Percentiles rank a stretch among this genome's conserved stretches.
Conservation (phyloP, 495 filamentous ascomycete species). For the Lasiosphaeria miniovina region DNA sequence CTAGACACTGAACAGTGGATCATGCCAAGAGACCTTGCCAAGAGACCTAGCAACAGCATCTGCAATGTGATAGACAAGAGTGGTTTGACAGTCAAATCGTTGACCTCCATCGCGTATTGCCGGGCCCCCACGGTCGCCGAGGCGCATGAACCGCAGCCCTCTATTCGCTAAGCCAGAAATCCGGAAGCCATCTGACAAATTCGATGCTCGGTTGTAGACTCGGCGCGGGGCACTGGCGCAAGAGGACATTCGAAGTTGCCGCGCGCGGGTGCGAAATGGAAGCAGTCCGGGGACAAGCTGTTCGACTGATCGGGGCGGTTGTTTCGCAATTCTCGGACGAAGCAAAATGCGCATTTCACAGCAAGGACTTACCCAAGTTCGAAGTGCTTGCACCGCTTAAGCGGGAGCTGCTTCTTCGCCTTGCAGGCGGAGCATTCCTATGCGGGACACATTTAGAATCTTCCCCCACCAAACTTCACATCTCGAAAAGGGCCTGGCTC, state of each 20-base stretch:
- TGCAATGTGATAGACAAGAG: too few species aligned
- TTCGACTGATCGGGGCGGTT: constrained; percentile 10
- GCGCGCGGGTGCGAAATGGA: not conserved
- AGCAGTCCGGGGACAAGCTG: not conserved
- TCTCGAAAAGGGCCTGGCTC: constrained; percentile 12
- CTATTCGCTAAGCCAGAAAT: too few species aligned
- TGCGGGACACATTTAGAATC: constrained; percentile 45
- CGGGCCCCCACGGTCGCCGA: too few species aligned
- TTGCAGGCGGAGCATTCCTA: constrained; percentile 96
- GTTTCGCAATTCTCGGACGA: constrained; percentile 11
- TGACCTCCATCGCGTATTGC: too few species aligned
- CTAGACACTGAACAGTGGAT: too few species aligned
- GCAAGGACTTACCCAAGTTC: constrained; percentile 80
- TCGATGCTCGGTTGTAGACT: too few species aligned
- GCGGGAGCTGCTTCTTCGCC: constrained; percentile 94
- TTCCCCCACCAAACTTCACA: constrained; percentile 7
- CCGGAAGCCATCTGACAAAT: too few species aligned
- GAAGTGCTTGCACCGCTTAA: constrained; percentile 99
- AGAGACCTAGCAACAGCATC: too few species aligned
- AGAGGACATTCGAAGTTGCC: not conserved
- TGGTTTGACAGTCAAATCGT: too few species aligned
- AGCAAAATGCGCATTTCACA: constrained; percentile 5
- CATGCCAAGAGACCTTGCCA: too few species aligned
- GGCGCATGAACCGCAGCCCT: too few species aligned
- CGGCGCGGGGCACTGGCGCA: too few species aligned